phyloP scores from a whole-genome alignment of 495 filamentous ascomycete genomes.

The Durotheca rogersii region DNA sequence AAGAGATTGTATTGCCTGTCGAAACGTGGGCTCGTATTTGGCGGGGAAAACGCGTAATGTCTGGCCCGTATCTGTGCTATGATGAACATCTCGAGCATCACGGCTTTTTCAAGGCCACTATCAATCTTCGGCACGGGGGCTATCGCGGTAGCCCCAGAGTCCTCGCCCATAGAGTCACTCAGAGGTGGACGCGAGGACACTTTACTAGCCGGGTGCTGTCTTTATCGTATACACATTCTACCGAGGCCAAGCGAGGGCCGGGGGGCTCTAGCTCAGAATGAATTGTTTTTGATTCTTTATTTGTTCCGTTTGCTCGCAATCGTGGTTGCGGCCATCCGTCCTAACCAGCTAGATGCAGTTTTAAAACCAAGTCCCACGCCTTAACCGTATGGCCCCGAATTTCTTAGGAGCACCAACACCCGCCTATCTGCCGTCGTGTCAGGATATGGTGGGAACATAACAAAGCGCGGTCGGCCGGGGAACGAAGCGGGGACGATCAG shows the following conservation, averaged over 20 bases:
- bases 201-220: constrained; percentile 46
- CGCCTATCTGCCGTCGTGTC: neutral
- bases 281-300: too few relatives aligned
- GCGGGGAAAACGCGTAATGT: constrained; percentile 54
- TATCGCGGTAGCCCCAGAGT: constrained; percentile 56
- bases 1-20: neutral
- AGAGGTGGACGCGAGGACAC: constrained; percentile 49
- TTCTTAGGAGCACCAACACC: constrained; percentile 32
- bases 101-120: constrained; percentile 82
- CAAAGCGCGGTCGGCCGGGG: too few relatives aligned
- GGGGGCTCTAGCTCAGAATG: too few relatives aligned
- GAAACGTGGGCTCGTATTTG: neutral
- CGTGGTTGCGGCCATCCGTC: constrained; percentile 26
- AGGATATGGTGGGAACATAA: too few relatives aligned
- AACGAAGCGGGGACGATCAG: too few relatives aligned
- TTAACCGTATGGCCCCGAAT: constrained; percentile 33
- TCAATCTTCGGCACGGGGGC: constrained; percentile 57
- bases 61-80: constrained; percentile 95
- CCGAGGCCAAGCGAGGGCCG: constrained; percentile 2
- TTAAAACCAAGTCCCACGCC: constrained; percentile 40
- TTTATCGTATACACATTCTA: constrained; percentile 13
- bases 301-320: constrained; percentile 35
- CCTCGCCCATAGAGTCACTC: constrained; percentile 51
- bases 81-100: constrained; percentile 67
- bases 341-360: constrained; percentile 40